Percentiles rank a stretch among this genome's conserved stretches.
These are phyloP conservation scores for Cucurbita maxima DNA, from an alignment of 306 rosid genomes.

Conservation along the genomic window DNA sequence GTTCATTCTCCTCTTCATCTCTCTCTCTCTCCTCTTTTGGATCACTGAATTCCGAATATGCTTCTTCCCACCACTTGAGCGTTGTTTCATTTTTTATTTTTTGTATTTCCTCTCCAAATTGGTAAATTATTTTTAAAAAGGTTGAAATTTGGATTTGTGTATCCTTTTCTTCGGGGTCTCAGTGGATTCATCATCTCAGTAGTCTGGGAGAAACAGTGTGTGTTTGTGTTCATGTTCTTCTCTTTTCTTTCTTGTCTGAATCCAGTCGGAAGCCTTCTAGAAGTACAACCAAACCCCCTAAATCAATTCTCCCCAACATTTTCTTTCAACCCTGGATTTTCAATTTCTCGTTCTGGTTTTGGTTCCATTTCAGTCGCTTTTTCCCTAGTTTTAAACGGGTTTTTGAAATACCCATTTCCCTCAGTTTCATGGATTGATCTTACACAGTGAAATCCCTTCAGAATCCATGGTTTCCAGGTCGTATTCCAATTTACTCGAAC, in stretches of 20 bases:
- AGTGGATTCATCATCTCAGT: background rate
- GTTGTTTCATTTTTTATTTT: background rate
- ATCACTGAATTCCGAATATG: constrained; percentile 2
- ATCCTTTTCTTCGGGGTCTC: background rate
- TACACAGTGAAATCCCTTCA: background rate
- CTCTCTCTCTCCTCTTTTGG: background rate
- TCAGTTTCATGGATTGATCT: background rate
- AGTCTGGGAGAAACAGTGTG: background rate
- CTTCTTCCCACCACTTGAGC: background rate
- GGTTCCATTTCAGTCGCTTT: background rate
- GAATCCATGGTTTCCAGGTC: constrained; percentile 48
- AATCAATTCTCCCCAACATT: background rate
- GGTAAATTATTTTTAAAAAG: background rate
- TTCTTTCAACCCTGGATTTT: background rate
- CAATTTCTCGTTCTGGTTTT: background rate
- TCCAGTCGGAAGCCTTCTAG: background rate
- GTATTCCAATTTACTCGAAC: constrained; percentile 57
- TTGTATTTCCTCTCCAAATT: background rate
- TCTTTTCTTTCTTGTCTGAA: background rate
- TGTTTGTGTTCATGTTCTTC: background rate
- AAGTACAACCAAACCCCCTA: background rate
- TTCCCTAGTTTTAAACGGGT: background rate
- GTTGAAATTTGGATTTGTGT: background rate
- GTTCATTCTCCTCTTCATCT: background rate
- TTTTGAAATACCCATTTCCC: background rate